Evolutionary conservation across 2,329 filamentous ascomycete genomes (phyloP), one percentile per base, ranked within the genome.

Genomic region (Chrysoporthe deuterocubensis): DNA sequence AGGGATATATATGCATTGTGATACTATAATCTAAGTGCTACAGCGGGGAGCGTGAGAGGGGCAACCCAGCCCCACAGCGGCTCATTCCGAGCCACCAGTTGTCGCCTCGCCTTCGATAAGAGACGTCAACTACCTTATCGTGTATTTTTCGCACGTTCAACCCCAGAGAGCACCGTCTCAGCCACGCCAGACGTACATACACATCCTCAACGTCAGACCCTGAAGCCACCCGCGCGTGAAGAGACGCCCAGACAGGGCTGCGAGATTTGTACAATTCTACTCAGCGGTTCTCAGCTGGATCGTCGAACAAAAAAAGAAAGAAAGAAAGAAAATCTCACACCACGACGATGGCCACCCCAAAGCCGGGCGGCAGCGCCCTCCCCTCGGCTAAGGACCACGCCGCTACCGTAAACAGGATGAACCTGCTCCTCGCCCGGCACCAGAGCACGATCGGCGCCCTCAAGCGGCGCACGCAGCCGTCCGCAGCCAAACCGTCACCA

Each of bases 351-450:
- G 52, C 57, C 9, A 46, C 62, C 48, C 14, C 44, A 2, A 67
- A 65, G 18, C 3, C 68, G n/a, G 43, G 54, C 66, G 21, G n/a
- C 57, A 60, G 18, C 37, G 61, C 69, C 63, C 76, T 79, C 60
- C 80, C 81, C 60, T 73, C 78, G 60, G 78, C 79, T 34, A 71
- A 78, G 66, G 74, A 81, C 73, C 76, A 75, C 74, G 77, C 77
- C 71, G 74, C 78, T 66, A 72, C 81, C 61, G 74, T 79, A 69
- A 84, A 84, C 77, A 76, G 76, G 68, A 79, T 83, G 67, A 77
- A 79, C 67, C 76, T 83, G 64, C 74, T 78, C 71, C 71, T 80
- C 50, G 72, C 80, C 64, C 75, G 76, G 11, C 78, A 77, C 67
- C 72, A 76, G 4, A 74, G 74, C 40, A 72, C 81, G 66, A 75